Evolutionary conservation across 176 grass and related monocot species (phyloP).

Genomic region (barley (Hordeum vulgare)): DNA sequence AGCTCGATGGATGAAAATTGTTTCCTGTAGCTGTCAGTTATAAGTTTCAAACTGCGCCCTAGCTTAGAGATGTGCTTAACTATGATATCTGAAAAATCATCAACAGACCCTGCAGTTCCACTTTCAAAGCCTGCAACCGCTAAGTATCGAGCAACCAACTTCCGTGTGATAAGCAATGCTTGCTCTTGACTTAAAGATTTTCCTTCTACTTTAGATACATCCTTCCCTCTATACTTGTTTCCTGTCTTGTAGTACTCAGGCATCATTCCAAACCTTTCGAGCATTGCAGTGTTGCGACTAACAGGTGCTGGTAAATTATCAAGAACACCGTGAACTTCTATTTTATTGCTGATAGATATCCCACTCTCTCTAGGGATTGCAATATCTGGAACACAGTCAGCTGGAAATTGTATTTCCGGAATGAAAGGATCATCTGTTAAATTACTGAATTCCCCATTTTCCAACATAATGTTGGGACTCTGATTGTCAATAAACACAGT

Average conservation of each 20-base stretch:
- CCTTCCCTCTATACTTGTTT: constrained; percentile 92
- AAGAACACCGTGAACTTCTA: constrained; percentile 77
- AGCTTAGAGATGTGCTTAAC: constrained; percentile 72
- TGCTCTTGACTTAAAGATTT: constrained; percentile 70
- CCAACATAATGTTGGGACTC: constrained; percentile 25
- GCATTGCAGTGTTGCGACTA: constrained; percentile 86
- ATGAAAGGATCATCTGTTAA: constrained; percentile 65
- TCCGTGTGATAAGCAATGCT: constrained; percentile 54
- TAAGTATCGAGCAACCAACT: constrained; percentile 55
- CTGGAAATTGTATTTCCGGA: constrained; percentile 84
- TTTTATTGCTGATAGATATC: constrained; percentile 40
- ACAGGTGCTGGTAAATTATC: constrained; percentile 85
- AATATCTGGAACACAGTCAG: constrained; percentile 88
- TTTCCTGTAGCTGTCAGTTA: constrained; percentile 87
- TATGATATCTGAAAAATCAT: constrained; percentile 73
- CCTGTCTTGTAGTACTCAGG: constrained; percentile 94
- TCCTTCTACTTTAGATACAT: constrained; percentile 57
- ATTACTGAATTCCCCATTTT: constrained; percentile 58
- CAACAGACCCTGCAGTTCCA: constrained; percentile 67
- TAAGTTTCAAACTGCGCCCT: constrained; percentile 61
- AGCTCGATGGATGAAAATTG: constrained; percentile 90
- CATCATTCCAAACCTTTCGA: constrained; percentile 96
- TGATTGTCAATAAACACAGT: constrained; percentile 50
- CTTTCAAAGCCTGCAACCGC: constrained; percentile 42
- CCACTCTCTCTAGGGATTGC: constrained; percentile 58